Evolutionary conservation across 2,329 filamentous ascomycete species (phyloP).

Genomic region (Apiospora rasikravindrae): DNA sequence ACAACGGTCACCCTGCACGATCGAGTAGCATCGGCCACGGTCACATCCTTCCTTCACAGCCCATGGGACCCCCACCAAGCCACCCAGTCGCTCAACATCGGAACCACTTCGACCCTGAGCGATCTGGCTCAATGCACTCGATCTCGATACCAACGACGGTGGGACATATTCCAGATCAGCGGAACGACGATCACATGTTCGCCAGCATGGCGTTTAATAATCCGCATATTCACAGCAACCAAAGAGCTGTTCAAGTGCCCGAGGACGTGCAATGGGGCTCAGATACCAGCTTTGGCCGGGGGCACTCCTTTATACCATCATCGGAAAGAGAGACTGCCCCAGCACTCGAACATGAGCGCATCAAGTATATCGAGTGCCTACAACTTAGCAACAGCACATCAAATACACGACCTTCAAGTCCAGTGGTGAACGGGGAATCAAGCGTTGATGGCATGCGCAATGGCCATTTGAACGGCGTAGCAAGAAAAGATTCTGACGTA

Average conservation of each 20-base stretch:
- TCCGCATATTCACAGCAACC: constrained; percentile 27
- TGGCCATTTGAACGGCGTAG: constrained; percentile 32
- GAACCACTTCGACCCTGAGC: constrained; percentile 27
- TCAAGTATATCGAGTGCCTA: constrained; percentile 63
- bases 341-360: constrained; percentile 58
- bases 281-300: constrained; percentile 65
- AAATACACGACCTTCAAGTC: constrained; percentile 65
- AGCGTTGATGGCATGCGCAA: constrained; percentile 34
- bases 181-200: constrained; percentile 45
- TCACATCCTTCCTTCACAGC: constrained; percentile 28
- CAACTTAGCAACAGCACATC: constrained; percentile 61
- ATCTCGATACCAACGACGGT: constrained; percentile 23
- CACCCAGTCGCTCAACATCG: constrained; percentile 28
- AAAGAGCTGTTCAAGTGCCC: constrained; percentile 42
- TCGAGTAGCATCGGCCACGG: constrained; percentile 27
- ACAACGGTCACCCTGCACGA: constrained; percentile 31
- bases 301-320: constrained; percentile 64
- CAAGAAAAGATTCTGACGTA: constrained; percentile 45
- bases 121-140: constrained; percentile 31
- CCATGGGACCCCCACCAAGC: constrained; percentile 25
- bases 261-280: constrained; percentile 69
- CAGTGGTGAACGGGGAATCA: constrained; percentile 41
- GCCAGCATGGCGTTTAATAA: constrained; percentile 48
- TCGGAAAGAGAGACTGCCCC: constrained; percentile 63
- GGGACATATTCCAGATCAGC: constrained; percentile 26